Evolutionary conservation across 306 rosid species (phyloP).

Genomic region (Prunus armeniaca): DNA sequence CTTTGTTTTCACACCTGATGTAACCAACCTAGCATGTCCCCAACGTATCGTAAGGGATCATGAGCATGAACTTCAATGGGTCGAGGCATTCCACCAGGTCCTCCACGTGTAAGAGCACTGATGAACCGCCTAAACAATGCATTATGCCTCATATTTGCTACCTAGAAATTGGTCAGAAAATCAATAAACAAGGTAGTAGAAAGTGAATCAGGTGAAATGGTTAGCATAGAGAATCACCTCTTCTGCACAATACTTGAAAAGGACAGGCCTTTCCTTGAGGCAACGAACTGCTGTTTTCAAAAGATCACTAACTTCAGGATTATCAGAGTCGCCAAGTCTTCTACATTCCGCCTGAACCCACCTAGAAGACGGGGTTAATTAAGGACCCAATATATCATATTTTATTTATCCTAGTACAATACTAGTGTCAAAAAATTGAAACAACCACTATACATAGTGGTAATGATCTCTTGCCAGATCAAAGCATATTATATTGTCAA

Average conservation of each 20-base stretch:
- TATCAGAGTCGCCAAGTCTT: conserved; percentile 84
- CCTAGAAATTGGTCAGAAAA: conserved; percentile 43
- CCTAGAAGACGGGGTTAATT: conserved; percentile 45
- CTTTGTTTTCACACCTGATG: conserved; percentile 68
- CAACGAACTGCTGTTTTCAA: conserved; percentile 83
- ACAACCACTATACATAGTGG: neutral
- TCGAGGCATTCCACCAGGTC: conserved; percentile 97
- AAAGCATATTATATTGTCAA: neutral
- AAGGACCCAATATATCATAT: conserved; percentile 2
- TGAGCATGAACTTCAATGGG: conserved; percentile 99
- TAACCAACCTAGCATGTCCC: conserved; percentile 96
- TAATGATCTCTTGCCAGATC: neutral
- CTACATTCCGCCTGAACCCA: conserved; percentile 99
- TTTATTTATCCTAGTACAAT: neutral
- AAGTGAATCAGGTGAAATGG: neutral
- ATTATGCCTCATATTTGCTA: conserved; percentile 97
- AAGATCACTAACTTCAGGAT: conserved; percentile 86
- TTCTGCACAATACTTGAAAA: conserved; percentile 98
- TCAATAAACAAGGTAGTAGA: neutral
- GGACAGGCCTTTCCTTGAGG: conserved; percentile 91
- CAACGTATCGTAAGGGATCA: conserved; percentile 93
- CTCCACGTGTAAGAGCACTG: conserved; percentile 96
- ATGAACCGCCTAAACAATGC: conserved; percentile 93
- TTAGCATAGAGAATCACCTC: conserved; percentile 54
- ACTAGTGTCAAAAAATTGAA: neutral